Evolutionary conservation across 345 rosid genomes (phyloP).

Genomic region (Ailanthus altissimus): DNA sequence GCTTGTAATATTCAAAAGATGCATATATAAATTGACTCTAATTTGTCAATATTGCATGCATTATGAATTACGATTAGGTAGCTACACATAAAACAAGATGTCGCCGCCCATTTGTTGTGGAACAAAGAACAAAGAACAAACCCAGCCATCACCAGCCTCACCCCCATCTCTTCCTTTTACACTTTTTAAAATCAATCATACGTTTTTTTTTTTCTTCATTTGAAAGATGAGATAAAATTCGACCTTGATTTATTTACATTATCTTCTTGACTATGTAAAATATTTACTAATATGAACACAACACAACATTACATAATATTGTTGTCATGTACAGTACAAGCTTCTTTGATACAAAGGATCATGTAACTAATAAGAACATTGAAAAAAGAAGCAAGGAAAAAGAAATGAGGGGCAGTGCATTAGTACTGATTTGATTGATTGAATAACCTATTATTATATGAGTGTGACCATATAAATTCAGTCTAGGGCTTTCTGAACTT

Average conservation of each 20-base stretch:
- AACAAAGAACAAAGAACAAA: background rate
- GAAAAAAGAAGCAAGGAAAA: background rate
- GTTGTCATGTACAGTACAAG: background rate
- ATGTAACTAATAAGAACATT: background rate
- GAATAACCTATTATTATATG: background rate
- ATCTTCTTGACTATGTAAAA: no score
- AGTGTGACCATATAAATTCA: constrained; percentile 1
- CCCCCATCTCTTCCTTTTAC: background rate
- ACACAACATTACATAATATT: background rate
- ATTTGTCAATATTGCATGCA: background rate
- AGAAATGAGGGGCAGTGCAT: background rate
- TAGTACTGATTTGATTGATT: background rate
- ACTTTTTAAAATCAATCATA: background rate
- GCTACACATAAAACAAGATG: background rate
- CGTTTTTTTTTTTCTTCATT: no score
- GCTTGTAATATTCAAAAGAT: no score
- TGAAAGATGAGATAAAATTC: no score
- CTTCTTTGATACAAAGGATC: background rate
- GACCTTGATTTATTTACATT: no score
- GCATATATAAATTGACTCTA: no score
- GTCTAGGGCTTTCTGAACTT: constrained; percentile 48
- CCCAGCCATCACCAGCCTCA: constrained; percentile 1
- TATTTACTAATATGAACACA: background rate
- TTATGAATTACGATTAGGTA: background rate
- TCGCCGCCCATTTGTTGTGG: background rate